phyloP scores from a whole-genome alignment of 768 basidiomycete genomes.

The Cystobasidium tubakii region DNA sequence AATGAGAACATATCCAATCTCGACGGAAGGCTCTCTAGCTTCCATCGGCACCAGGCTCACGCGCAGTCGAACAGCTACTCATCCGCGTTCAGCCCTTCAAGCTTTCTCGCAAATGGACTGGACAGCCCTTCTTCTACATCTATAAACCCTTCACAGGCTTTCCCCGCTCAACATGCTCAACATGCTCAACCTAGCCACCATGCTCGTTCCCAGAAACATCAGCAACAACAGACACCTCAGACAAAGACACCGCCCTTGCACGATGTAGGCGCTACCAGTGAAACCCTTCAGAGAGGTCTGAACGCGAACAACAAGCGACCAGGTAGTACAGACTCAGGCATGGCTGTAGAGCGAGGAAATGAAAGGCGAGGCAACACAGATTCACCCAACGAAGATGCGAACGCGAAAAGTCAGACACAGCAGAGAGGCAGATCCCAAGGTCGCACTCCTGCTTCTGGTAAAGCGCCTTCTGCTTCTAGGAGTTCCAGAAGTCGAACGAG shows the following conservation, averaged over 20 bases:
- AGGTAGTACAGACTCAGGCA: not conserved
- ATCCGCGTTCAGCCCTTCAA: slow-evolving; percentile 1
- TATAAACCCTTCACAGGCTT: not conserved
- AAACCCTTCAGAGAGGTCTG: not conserved
- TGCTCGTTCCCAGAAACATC: not conserved
- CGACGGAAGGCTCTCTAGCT: not conserved
- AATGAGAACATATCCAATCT: not conserved
- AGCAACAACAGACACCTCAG: slow-evolving; percentile 7
- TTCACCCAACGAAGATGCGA: not conserved
- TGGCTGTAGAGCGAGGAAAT: not conserved
- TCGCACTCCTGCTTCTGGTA: not conserved
- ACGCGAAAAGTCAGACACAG: not conserved
- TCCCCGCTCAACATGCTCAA: not conserved
- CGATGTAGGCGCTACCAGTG: not conserved
- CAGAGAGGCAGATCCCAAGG: not conserved
- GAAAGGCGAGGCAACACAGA: not conserved
- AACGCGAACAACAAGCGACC: slow-evolving; percentile 7
- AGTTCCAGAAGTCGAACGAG: not conserved
- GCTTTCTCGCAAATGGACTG: not conserved
- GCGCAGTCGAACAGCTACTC: slow-evolving; percentile 10
- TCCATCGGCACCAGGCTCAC: slow-evolving; percentile 10
- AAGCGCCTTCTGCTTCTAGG: not conserved
- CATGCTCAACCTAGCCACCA: not conserved
- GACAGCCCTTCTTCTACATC: not conserved
- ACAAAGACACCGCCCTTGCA: not conserved